A percentile compares a stretch with the other conserved stretches of the same genome.
Conservation (phyloP, 306 rosid genomes). For the Lathyrus tuberosus region DNA sequence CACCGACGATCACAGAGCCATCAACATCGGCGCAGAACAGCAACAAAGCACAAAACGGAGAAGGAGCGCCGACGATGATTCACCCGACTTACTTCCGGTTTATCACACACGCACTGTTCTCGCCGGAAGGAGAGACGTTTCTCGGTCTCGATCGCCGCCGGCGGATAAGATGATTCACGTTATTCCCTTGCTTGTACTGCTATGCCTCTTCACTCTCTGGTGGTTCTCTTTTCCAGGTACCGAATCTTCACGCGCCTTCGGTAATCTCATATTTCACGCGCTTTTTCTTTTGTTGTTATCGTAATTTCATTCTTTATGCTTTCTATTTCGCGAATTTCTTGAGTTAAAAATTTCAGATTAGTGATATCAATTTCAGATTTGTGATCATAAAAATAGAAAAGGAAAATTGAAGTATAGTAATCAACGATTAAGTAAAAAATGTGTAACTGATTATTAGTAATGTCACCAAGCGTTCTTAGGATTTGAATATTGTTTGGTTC, state of each 20-base stretch:
- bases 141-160: constrained; percentile 24
- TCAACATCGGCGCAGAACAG: constrained; percentile 29
- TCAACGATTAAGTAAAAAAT: not conserved
- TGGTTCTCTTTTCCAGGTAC: constrained; percentile 67
- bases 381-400: not conserved
- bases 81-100: constrained; percentile 41
- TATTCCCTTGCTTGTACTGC: constrained; percentile 48
- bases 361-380: not conserved
- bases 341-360: not conserved
- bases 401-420: constrained; percentile 13
- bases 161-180: constrained; percentile 48
- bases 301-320: not conserved
- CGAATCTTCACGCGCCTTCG: not conserved
- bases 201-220: constrained; percentile 64
- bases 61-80: constrained; percentile 38
- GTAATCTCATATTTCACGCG: not conserved
- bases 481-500: constrained; percentile 15
- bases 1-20: constrained; percentile 38
- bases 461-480: constrained; percentile 10
- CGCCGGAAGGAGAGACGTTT: constrained; percentile 38
- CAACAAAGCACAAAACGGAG: constrained; percentile 45
- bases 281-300: not conserved
- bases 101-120: constrained; percentile 34
- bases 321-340: not conserved
- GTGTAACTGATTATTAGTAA: not conserved